phyloP scores from a whole-genome alignment of 202 grass and related monocot genomes.

The Bolboschoenoplectus hybrid region DNA sequence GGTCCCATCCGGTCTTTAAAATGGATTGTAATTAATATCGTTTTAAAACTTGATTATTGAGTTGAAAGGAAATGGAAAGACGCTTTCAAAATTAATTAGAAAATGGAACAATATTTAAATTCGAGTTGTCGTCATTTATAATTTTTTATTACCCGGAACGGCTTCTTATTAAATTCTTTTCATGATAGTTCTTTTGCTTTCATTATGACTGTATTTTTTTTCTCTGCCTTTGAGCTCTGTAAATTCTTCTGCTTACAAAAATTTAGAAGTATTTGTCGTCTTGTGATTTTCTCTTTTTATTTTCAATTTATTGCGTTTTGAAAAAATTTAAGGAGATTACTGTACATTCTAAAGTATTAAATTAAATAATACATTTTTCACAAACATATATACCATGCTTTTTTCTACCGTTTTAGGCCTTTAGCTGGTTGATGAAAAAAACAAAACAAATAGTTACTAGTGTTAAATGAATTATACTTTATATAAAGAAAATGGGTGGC shows the following conservation, averaged over 20 bases:
- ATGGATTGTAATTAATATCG: neutral
- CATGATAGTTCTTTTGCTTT: neutral
- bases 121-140: neutral
- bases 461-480: no score
- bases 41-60: constrained; percentile 13
- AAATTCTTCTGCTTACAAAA: neutral
- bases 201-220: neutral
- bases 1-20: constrained; percentile 11
- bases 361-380: neutral
- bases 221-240: neutral
- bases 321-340: neutral
- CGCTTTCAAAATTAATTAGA: constrained; percentile 2
- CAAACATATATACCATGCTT: no score
- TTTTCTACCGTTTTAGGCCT: no score
- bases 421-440: no score
- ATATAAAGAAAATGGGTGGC: no score
- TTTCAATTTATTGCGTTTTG: neutral
- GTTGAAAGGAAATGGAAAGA: constrained; percentile 15
- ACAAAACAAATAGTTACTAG: no score
- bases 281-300: neutral
- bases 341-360: no score
- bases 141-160: neutral
- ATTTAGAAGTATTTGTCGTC: neutral
- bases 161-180: neutral
- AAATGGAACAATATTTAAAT: neutral